These are phyloP conservation scores for Vigna mungo DNA, from an alignment of 306 rosid species.

Conservation along the genomic window DNA sequence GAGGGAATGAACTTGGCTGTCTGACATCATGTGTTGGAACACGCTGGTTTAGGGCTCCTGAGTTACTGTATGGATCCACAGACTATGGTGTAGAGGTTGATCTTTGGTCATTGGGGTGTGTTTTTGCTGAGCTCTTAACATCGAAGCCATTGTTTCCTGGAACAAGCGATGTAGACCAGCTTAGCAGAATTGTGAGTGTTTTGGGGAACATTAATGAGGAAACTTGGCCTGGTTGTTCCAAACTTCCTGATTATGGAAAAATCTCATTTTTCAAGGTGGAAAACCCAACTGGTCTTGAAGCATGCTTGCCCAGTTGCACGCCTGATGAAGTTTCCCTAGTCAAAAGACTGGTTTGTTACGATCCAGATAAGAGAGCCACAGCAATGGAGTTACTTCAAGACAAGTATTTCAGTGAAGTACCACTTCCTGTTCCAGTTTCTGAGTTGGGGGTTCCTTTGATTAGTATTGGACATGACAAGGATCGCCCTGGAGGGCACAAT, in stretches of 20 bases:
- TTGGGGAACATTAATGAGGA: constrained; percentile 82
- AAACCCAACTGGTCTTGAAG: constrained; percentile 67
- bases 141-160: constrained; percentile 87
- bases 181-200: constrained; percentile 69
- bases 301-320: constrained; percentile 57
- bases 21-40: constrained; percentile 93
- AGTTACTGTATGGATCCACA: constrained; percentile 77
- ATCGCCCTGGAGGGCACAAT: constrained; percentile 47
- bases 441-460: constrained; percentile 64
- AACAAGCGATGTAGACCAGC: constrained; percentile 82
- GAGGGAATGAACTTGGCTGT: constrained; percentile 54
- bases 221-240: constrained; percentile 70
- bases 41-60: constrained; percentile 87
- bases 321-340: constrained; percentile 61
- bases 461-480: constrained; percentile 51
- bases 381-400: constrained; percentile 76
- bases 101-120: constrained; percentile 94
- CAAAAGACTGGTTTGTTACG: constrained; percentile 66
- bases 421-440: constrained; percentile 71
- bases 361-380: constrained; percentile 77
- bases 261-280: constrained; percentile 71
- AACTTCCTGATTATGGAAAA: constrained; percentile 73
- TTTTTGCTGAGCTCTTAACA: constrained; percentile 70
- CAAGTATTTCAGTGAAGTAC: constrained; percentile 71
- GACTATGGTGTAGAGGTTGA: constrained; percentile 86